Percentiles rank a stretch among this genome's conserved stretches.
phyloP scores from a whole-genome alignment of 371 early-diverging fungal genomes.

The Mortierella sp. region DNA sequence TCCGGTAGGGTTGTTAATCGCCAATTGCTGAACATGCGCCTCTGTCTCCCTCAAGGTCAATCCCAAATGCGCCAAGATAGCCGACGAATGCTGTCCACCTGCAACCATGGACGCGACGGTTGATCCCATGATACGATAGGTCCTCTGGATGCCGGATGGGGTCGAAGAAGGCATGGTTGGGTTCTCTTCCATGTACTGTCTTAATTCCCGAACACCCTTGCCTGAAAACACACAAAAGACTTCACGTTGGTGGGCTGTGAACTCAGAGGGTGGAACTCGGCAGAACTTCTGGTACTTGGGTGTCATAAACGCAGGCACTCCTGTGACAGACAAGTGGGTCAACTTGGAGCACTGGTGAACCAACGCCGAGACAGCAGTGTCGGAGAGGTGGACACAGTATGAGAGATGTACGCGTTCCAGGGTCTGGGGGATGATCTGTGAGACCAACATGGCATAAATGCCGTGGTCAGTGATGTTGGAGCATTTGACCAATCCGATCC shows the following conservation, averaged over 20 bases:
- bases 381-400: slow-evolving; percentile 69
- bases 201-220: slow-evolving; percentile 67
- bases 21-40: slow-evolving; percentile 19
- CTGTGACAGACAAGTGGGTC: slow-evolving; percentile 74
- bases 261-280: slow-evolving; percentile 71
- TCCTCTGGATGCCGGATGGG: neutral
- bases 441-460: slow-evolving; percentile 67
- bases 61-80: slow-evolving; percentile 32
- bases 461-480: slow-evolving; percentile 71
- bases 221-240: slow-evolving; percentile 79
- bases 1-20: neutral
- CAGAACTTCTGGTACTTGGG: slow-evolving; percentile 72
- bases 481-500: slow-evolving; percentile 77
- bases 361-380: slow-evolving; percentile 65
- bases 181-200: slow-evolving; percentile 56
- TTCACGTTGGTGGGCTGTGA: slow-evolving; percentile 65
- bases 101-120: slow-evolving; percentile 22
- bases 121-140: slow-evolving; percentile 16
- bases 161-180: slow-evolving; percentile 11
- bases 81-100: slow-evolving; percentile 30
- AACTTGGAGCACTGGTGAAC: slow-evolving; percentile 69
- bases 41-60: slow-evolving; percentile 32
- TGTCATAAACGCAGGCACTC: slow-evolving; percentile 71
- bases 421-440: slow-evolving; percentile 64
- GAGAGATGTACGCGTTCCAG: slow-evolving; percentile 76